Conservation (phyloP, 768 basidiomycete species). For the Psilocybe cubensis region DNA sequence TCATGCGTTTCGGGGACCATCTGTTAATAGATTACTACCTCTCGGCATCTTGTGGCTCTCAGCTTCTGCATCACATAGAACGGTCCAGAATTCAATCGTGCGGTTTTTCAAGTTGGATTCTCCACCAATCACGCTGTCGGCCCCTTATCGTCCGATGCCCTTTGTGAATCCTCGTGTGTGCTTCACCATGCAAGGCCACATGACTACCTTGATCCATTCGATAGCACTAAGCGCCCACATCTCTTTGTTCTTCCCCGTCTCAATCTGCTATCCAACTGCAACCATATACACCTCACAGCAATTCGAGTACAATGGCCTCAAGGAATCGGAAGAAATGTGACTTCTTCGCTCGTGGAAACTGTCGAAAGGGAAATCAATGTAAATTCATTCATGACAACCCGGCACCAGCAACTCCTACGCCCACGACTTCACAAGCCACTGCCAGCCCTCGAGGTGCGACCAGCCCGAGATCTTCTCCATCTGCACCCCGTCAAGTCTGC, state of each 20-base stretch:
- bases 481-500: slow-evolving; percentile 32
- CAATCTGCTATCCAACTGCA: neutral
- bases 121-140: neutral
- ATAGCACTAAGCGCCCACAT: neutral
- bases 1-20: no score
- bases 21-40: no score
- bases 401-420: neutral
- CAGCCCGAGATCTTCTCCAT: neutral
- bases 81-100: no score
- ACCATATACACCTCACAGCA: neutral
- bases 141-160: no score
- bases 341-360: neutral
- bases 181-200: neutral
- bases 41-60: no score
- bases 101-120: no score
- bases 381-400: neutral
- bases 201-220: neutral
- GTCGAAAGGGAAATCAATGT: neutral
- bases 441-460: neutral
- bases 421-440: neutral
- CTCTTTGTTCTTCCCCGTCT: neutral
- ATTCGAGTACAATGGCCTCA: neutral
- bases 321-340: neutral
- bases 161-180: neutral
- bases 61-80: no score